These are phyloP conservation scores for Candida methanosorbosa DNA, from an alignment of 805 yeast genomes.

Conservation along the genomic window DNA sequence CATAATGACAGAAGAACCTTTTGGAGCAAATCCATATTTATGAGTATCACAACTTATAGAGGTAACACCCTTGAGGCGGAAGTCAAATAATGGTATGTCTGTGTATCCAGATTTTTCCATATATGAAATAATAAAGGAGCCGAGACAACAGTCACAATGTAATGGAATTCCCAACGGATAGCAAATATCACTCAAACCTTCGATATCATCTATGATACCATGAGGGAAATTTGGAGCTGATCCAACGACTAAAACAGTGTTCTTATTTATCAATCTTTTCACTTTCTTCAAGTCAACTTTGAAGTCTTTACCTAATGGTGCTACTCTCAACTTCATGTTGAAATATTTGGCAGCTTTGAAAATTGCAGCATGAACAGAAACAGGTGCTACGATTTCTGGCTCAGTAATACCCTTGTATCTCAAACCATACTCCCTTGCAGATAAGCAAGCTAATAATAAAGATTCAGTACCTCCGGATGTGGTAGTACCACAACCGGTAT, in stretches of 20 bases:
- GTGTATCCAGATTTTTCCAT: conserved; percentile 52
- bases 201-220: conserved; percentile 89
- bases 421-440: conserved; percentile 75
- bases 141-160: conserved; percentile 94
- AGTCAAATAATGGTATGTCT: conserved; percentile 58
- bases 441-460: conserved; percentile 70
- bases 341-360: conserved; percentile 90
- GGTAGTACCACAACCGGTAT: conserved; percentile 63
- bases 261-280: conserved; percentile 55
- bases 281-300: conserved; percentile 61
- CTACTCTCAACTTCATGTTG: conserved; percentile 76
- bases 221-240: conserved; percentile 98
- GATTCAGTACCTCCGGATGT: conserved; percentile 97
- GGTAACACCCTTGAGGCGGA: conserved; percentile 85
- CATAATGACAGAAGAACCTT: conserved; percentile 91
- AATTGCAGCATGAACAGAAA: conserved; percentile 89
- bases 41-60: conserved; percentile 99
- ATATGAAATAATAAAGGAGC: conserved; percentile 84
- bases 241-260: conserved; percentile 80
- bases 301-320: conserved; percentile 59
- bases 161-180: conserved; percentile 65
- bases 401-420: conserved; percentile 46
- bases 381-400: conserved; percentile 88
- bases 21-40: conserved; percentile 97
- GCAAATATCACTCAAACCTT: conserved; percentile 57